A percentile compares a stretch with the other conserved stretches of the same genome.
These are phyloP conservation scores for Magnusiomyces paraingens DNA, from an alignment of 1,139 yeast genomes.

Conservation along the genomic window DNA sequence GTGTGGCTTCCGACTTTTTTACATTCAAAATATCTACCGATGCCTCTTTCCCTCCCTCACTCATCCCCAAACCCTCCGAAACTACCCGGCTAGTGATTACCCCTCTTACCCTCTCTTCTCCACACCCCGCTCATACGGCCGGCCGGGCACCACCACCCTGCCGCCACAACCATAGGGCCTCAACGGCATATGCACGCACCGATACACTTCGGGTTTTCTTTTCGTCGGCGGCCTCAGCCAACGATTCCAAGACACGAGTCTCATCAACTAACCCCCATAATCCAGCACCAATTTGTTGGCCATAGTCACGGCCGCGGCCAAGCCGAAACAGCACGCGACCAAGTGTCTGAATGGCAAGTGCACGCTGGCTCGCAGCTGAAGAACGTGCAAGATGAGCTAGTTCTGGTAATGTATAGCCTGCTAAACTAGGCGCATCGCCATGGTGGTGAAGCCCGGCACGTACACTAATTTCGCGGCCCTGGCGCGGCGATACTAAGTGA, in stretches of 20 bases:
- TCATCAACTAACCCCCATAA: slow-evolving; percentile 71
- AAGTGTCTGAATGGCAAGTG: slow-evolving; percentile 76
- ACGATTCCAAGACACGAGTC: slow-evolving; percentile 59
- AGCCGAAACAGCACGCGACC: slow-evolving; percentile 83
- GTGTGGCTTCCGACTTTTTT: neutral
- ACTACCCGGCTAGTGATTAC: too few relatives aligned
- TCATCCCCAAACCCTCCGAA: neutral
- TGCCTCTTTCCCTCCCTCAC: too few relatives aligned
- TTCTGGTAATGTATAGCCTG: slow-evolving; percentile 87
- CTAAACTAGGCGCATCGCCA: slow-evolving; percentile 77
- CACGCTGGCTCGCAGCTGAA: slow-evolving; percentile 74
- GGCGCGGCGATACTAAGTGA: slow-evolving; percentile 52
- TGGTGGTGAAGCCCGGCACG: slow-evolving; percentile 85
- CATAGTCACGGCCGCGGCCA: slow-evolving; percentile 43
- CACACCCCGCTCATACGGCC: slow-evolving; percentile 19
- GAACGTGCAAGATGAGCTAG: slow-evolving; percentile 75
- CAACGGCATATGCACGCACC: slow-evolving; percentile 79
- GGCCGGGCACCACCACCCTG: slow-evolving; percentile 42
- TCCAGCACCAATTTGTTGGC: slow-evolving; percentile 50
- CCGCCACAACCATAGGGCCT: slow-evolving; percentile 91
- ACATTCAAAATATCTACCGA: neutral
- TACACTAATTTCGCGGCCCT: slow-evolving; percentile 42
- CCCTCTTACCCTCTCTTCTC: too few relatives aligned
- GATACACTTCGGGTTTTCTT: slow-evolving; percentile 57
- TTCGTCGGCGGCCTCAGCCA: slow-evolving; percentile 73